These are phyloP conservation scores for Populus hybrid DNA, from an alignment of 441 rosid genomes.

Conservation along the genomic window DNA sequence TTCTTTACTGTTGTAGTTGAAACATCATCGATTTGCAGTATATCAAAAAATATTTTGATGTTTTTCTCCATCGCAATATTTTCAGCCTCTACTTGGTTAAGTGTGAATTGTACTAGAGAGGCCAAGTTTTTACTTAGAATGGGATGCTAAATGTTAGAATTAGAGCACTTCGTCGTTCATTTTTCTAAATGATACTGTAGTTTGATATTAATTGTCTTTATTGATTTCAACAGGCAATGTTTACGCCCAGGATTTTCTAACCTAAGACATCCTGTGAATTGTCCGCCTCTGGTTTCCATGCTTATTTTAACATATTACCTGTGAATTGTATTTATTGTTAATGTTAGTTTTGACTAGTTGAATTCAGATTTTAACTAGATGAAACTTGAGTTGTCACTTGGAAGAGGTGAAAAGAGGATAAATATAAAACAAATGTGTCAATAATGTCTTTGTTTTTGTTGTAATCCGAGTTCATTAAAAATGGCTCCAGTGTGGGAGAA, in stretches of 20 bases:
- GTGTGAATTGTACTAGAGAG: background rate
- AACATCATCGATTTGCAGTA: background rate
- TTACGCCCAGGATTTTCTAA: background rate
- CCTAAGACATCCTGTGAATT: background rate
- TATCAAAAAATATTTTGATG: background rate
- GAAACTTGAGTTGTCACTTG: too few species aligned
- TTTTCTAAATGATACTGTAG: too few species aligned
- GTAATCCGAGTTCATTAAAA: too few species aligned
- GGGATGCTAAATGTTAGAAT: background rate
- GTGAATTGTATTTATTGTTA: background rate
- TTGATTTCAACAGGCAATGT: background rate
- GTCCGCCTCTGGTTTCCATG: too few species aligned
- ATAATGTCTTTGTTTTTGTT: too few species aligned
- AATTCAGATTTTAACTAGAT: background rate
- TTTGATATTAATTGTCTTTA: background rate
- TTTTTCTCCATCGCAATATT: background rate
- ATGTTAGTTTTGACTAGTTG: background rate
- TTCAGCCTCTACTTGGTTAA: background rate
- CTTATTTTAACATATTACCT: too few species aligned
- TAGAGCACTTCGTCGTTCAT: background rate
- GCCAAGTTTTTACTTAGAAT: background rate
- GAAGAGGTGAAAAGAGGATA: too few species aligned
- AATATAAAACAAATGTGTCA: too few species aligned
- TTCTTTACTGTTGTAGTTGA: background rate
- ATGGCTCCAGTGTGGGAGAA: too few species aligned